Evolutionary conservation across 2,329 filamentous ascomycete genomes (phyloP).

Genomic region (Pseudocercospora pini-densiflorae): DNA sequence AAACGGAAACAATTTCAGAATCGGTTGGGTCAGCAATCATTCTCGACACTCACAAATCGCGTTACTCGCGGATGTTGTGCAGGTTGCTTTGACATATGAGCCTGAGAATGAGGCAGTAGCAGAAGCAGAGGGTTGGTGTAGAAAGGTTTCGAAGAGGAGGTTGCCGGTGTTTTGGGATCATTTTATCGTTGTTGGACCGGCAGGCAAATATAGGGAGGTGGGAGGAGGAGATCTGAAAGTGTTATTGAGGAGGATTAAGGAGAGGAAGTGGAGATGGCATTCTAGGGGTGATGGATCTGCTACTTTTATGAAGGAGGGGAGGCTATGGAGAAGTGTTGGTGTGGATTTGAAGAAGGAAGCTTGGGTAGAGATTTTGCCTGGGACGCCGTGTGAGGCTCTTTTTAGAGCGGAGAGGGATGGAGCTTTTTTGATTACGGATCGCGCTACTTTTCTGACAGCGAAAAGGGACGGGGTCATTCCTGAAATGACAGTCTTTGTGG

Average conservation of each 20-base stretch:
- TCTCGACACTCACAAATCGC: constrained; percentile 33
- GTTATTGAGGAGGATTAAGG: constrained; percentile 14
- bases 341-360: neutral
- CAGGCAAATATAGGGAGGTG: neutral
- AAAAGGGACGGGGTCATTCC: constrained; percentile 24
- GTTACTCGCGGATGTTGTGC: constrained; percentile 29
- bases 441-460: constrained; percentile 31
- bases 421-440: constrained; percentile 33
- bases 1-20: constrained; percentile 22
- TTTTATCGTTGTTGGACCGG: constrained; percentile 31
- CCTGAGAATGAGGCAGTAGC: constrained; percentile 29
- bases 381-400: constrained; percentile 31
- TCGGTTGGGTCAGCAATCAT: constrained; percentile 33
- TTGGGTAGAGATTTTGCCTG: constrained; percentile 25
- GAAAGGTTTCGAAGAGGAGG: constrained; percentile 11
- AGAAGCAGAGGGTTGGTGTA: constrained; percentile 29
- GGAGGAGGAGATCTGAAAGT: constrained; percentile 3
- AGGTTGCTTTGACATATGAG: constrained; percentile 35
- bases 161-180: constrained; percentile 31
- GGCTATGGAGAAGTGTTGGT: constrained; percentile 23
- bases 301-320: constrained; percentile 29
- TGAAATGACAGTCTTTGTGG: constrained; percentile 18
- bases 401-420: constrained; percentile 23
- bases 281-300: constrained; percentile 32
- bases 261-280: constrained; percentile 19